Percentiles rank a stretch among this genome's conserved stretches.
Evolutionary conservation across 371 early-diverging fungal species (phyloP).

Genomic region (Apophysomyces variabilis): DNA sequence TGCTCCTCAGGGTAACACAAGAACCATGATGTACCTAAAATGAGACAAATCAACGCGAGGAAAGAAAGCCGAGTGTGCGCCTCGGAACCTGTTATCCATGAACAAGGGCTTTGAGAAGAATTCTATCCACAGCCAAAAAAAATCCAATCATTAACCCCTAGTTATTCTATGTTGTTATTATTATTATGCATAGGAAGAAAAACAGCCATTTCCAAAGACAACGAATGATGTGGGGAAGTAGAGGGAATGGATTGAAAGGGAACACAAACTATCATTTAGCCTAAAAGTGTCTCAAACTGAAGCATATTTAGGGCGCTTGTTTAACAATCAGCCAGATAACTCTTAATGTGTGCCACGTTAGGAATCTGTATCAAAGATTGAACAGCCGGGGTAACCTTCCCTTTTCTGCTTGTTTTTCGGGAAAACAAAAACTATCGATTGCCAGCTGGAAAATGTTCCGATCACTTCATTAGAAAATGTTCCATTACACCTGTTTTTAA

Average conservation of each 20-base stretch:
- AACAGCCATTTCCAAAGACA: not conserved
- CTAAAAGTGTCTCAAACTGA: no score
- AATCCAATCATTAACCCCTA: not conserved
- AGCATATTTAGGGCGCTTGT: not conserved
- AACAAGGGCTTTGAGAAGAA: not conserved
- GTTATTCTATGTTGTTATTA: not conserved
- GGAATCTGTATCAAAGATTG: constrained; percentile 20
- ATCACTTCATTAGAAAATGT: no score
- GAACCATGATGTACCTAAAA: no score
- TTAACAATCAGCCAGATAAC: constrained; percentile 18
- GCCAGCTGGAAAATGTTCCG: no score
- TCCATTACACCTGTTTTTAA: no score
- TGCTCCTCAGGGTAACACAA: not conserved
- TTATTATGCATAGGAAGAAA: constrained; percentile 1
- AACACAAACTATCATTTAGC: constrained; percentile 4
- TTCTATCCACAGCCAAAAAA: constrained; percentile 3
- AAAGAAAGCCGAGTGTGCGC: not conserved
- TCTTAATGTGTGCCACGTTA: constrained; percentile 24
- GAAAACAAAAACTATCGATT: no score
- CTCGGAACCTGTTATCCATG: constrained; percentile 1
- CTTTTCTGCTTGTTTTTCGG: no score
- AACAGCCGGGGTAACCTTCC: no score
- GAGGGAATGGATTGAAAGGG: not conserved
- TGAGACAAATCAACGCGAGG: no score
- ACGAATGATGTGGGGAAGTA: not conserved